Evolutionary conservation across 2,329 filamentous ascomycete genomes (phyloP).

Genomic region (Byssothecium circinans): DNA sequence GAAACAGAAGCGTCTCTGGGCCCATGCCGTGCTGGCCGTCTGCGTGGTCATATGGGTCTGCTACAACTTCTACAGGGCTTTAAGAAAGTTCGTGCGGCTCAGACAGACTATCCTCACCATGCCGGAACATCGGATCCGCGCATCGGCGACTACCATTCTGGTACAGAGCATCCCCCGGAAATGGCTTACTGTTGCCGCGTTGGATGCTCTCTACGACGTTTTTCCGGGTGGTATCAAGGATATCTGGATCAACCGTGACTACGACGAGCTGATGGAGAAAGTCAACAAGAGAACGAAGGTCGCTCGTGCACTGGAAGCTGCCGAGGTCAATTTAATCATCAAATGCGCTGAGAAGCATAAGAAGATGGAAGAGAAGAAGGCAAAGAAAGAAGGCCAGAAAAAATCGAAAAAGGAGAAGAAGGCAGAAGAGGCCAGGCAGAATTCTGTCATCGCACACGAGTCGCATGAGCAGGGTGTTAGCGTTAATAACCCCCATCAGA

Average conservation of each 20-base stretch:
- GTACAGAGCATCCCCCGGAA: constrained; percentile 88
- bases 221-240: constrained; percentile 95
- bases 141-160: constrained; percentile 92
- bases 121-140: constrained; percentile 87
- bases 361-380: constrained; percentile 65
- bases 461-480: constrained; percentile 58
- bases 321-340: constrained; percentile 82
- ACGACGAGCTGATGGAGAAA: constrained; percentile 80
- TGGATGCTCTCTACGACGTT: constrained; percentile 86
- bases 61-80: constrained; percentile 81
- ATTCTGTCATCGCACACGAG: constrained; percentile 53
- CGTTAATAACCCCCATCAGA: constrained; percentile 60
- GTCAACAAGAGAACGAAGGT: constrained; percentile 73
- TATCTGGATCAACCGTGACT: constrained; percentile 93
- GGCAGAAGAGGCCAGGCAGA: constrained; percentile 66
- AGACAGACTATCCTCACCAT: constrained; percentile 94
- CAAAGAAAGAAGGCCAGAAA: constrained; percentile 64
- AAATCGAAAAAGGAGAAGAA: constrained; percentile 57
- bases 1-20: constrained; percentile 74
- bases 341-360: constrained; percentile 76
- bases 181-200: constrained; percentile 82
- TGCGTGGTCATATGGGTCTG: constrained; percentile 81
- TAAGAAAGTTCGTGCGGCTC: constrained; percentile 86
- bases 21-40: constrained; percentile 79
- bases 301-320: constrained; percentile 72